phyloP scores from a whole-genome alignment of 2,329 filamentous ascomycete species.

The Aciculosporium take region DNA sequence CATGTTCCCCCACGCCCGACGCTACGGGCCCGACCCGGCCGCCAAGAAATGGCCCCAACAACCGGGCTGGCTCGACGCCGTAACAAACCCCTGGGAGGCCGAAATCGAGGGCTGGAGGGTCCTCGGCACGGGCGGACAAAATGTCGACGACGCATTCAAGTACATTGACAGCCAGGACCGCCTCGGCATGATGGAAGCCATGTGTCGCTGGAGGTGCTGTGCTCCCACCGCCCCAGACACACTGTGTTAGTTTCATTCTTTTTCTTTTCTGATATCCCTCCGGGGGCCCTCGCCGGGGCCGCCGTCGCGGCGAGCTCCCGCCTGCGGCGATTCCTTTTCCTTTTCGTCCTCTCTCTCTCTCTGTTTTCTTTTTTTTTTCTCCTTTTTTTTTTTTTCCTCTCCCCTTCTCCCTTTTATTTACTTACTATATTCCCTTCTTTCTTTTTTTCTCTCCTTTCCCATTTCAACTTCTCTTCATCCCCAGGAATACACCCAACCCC shows the following conservation, averaged over 20 bases:
- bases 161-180: slow-evolving; percentile 70
- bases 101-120: slow-evolving; percentile 84
- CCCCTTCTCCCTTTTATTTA: too few relatives aligned
- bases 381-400: background rate
- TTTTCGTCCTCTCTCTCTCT: background rate
- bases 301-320: too few relatives aligned
- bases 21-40: slow-evolving; percentile 42
- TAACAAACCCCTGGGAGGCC: slow-evolving; percentile 88
- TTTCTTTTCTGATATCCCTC: too few relatives aligned
- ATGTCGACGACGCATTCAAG: slow-evolving; percentile 84
- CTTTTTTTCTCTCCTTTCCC: background rate
- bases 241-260: slow-evolving; percentile 50
- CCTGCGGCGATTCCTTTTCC: background rate
- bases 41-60: slow-evolving; percentile 18
- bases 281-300: too few relatives aligned
- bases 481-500: too few relatives aligned
- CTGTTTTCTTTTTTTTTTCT: background rate
- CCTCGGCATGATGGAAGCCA: slow-evolving; percentile 82
- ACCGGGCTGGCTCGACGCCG: slow-evolving; percentile 67
- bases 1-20: slow-evolving; percentile 67
- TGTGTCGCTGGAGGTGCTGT: slow-evolving; percentile 80
- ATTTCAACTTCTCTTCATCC: background rate
- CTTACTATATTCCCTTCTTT: too few relatives aligned
- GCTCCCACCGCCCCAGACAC: slow-evolving; percentile 95
- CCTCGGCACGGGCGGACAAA: slow-evolving; percentile 79